Conservation (phyloP, 441 rosid genomes). For the Populus hybrid region DNA sequence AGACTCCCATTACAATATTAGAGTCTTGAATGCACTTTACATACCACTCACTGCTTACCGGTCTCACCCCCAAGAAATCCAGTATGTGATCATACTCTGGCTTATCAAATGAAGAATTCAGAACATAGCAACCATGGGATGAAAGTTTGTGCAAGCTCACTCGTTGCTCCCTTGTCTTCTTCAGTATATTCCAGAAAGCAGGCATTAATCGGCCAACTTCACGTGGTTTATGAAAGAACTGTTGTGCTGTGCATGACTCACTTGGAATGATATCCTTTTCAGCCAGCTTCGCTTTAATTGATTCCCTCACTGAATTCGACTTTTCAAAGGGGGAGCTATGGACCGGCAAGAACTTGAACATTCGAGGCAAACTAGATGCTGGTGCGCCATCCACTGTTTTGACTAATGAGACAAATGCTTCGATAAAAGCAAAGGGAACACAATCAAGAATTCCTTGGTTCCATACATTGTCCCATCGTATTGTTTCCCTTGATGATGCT, state of each 20-base stretch:
- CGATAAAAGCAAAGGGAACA: neutral
- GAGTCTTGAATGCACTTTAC: no score
- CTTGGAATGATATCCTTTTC: constrained; percentile 52
- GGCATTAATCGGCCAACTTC: no score
- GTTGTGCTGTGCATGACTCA: constrained; percentile 39
- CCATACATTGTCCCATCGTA: constrained; percentile 8
- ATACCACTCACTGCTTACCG: no score
- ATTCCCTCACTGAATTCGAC: constrained; percentile 47
- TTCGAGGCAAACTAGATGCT: constrained; percentile 37
- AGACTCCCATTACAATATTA: no score
- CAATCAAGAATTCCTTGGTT: constrained; percentile 12
- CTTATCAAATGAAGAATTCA: no score
- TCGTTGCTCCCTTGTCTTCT: no score
- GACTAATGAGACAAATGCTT: constrained; percentile 37
- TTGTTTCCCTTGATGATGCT: constrained; percentile 7
- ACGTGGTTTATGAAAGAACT: no score
- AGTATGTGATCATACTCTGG: no score
- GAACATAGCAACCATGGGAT: no score
- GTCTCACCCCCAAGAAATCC: no score
- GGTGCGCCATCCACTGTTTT: constrained; percentile 49
- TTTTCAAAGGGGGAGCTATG: constrained; percentile 27
- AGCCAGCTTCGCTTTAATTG: constrained; percentile 34
- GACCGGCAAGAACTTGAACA: constrained; percentile 59
- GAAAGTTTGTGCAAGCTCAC: no score
- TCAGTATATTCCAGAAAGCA: no score